Conservation (phyloP, 495 filamentous ascomycete genomes). For the Parathielavia hyrcaniae region DNA sequence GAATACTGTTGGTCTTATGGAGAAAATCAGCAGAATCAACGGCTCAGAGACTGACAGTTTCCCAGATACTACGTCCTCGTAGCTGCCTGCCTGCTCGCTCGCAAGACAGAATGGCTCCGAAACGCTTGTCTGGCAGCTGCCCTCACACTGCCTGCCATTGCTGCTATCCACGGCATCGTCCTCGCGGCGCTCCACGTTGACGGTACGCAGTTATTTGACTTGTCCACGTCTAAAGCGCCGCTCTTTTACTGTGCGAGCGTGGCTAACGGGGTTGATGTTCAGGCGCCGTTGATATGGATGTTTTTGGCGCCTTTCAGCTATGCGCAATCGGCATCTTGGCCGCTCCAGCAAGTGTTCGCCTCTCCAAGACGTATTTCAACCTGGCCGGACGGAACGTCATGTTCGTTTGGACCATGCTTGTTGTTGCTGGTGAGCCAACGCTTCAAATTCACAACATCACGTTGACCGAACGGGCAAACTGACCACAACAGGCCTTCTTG, state of each 20-base stretch:
- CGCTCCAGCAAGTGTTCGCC: constrained; percentile 50
- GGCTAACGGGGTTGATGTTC: not conserved
- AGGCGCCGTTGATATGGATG: constrained; percentile 59
- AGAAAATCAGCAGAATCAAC: not conserved
- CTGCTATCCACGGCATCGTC: constrained; percentile 54
- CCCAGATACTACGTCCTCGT: constrained; percentile 54
- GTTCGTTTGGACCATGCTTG: constrained; percentile 52
- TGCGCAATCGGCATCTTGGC: constrained; percentile 57
- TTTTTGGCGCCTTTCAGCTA: constrained; percentile 57
- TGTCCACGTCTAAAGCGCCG: too few species aligned
- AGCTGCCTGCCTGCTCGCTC: constrained; percentile 51
- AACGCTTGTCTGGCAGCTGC: constrained; percentile 56
- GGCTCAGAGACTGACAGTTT: not conserved
- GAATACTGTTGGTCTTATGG: constrained; percentile 44
- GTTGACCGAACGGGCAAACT: not conserved
- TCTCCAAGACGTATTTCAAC: constrained; percentile 55
- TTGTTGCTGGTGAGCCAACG: constrained; percentile 46
- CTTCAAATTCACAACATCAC: too few species aligned
- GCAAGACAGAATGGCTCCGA: constrained; percentile 52
- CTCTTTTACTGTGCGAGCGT: too few species aligned
- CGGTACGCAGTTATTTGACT: constrained; percentile 33
- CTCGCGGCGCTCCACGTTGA: constrained; percentile 48
- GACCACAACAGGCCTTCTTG: constrained; percentile 42
- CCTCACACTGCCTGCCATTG: constrained; percentile 54
- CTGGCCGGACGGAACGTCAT: constrained; percentile 48